Base-by-base conservation (phyloP, 2,329 filamentous ascomycete genomes). In the Fusarium kyushuense region DNA sequence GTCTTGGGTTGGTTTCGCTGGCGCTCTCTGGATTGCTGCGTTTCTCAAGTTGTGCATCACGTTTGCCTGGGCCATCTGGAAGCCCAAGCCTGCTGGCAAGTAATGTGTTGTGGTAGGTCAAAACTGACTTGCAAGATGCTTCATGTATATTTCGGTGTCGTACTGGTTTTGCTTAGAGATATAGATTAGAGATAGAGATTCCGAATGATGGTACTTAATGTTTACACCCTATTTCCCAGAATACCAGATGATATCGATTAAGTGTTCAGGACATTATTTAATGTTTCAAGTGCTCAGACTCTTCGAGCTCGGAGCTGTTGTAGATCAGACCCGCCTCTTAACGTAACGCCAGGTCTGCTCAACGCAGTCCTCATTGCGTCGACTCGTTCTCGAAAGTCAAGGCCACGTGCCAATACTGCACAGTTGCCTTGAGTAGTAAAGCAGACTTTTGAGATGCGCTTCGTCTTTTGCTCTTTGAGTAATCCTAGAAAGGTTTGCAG, bases 11-110 rank as follows among this genome's bases (percentile, higher is more conserved):
- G 72, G 72, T 0, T 74, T 74, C 4, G 67, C 72, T 3, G 72
- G 72, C 5, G 60, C 72, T n/a, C 65, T 74, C 2, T 74, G 72
- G 72, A 74, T 74, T 30, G 72, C 72, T 1, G 58, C 72, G 9
- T 74, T 74, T 25, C 52, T 74, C 8, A 74, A 74, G 62, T 4
- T 66, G 23, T 58, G 63, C n/a, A 72, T 74, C 2, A 59, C 51
- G 0, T 42, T 69, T 23, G 63, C 72, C 0, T 74, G 72, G 72
- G 30, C 54, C 8, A 19, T 74, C 9, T 74, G 72, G 72, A 74
- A 70, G 57, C 67, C 72, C 13, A 74, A 70, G 58, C 47, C 52
- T 17, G 21, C 19, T 5, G 59, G 19, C 11, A 13, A 54, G 11
- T 62, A 30, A 19, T 29, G 6, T 40, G 2, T 25, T 14, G 4